A percentile compares a stretch with the other conserved stretches of the same genome.
Conservation (phyloP, 768 basidiomycete genomes). For the Phylloporus sp. region DNA sequence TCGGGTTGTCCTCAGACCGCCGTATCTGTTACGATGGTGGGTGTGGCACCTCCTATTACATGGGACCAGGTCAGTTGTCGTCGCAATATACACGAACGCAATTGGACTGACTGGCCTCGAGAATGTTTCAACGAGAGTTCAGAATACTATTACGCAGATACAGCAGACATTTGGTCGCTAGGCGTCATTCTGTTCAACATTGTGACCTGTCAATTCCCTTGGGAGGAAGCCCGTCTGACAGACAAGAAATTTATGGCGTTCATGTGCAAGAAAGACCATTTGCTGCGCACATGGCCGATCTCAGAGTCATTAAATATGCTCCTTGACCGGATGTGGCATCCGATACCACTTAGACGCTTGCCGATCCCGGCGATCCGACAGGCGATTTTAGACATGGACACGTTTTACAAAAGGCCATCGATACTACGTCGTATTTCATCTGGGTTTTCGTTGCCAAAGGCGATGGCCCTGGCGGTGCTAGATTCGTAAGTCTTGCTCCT, state of each 20-base stretch:
- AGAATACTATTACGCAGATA: slow-evolving; percentile 12
- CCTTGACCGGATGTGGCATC: slow-evolving; percentile 14
- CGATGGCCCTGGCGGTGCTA: background rate
- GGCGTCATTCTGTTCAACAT: slow-evolving; percentile 85
- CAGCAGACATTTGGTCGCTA: slow-evolving; percentile 64
- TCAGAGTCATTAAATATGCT: slow-evolving; percentile 9
- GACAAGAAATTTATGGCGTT: slow-evolving; percentile 6
- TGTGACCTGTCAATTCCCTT: slow-evolving; percentile 48
- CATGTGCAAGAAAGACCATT: background rate
- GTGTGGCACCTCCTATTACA: slow-evolving; percentile 60
- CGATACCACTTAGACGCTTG: slow-evolving; percentile 6
- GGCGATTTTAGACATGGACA: slow-evolving; percentile 12
- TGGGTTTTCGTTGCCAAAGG: background rate
- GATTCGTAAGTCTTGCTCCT: slow-evolving; percentile 13
- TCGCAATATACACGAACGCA: background rate
- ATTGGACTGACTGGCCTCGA: slow-evolving; percentile 23
- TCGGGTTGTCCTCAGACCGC: slow-evolving; percentile 60
- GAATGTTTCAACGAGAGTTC: slow-evolving; percentile 53
- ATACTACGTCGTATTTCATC: background rate
- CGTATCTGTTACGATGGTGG: slow-evolving; percentile 46
- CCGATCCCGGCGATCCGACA: slow-evolving; percentile 19
- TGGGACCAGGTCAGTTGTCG: slow-evolving; percentile 64
- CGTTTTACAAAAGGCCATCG: slow-evolving; percentile 8
- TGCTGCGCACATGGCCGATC: slow-evolving; percentile 5
- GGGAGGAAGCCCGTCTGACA: slow-evolving; percentile 7